Base-by-base conservation (phyloP, 1,284 basidiomycete genomes). In the Exsudoporus floridanus region DNA sequence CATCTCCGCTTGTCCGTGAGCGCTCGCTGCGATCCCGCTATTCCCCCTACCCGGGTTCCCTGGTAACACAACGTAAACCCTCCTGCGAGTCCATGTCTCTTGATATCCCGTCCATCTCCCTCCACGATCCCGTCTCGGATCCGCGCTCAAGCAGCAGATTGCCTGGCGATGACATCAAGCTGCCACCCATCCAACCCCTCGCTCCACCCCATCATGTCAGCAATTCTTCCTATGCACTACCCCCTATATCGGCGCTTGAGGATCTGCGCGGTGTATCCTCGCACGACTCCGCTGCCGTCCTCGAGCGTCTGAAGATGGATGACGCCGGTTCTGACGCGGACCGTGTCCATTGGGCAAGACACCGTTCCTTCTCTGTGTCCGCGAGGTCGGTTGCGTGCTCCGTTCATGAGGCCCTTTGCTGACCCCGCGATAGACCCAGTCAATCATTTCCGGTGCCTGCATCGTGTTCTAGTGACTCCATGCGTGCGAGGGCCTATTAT, bases 161-260 rank as follows among this genome's bases (percentile, higher is more conserved):
- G 5, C 66, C 58, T 9, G 66, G 63, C 21, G 75, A 77, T 36
- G 69, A 71, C 13, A 78, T 85, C 42, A 77, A 70, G 23, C 69
- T 85, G 4, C 77, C 83, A 10, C 82, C 81, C 21, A 78, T 84
- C 46, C 76, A 77, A 19, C 67, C 74, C 10, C 66, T 74, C 16
- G 56, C 65, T 13, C 66, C 57, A 25, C 58, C 66, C 4, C 57
- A 60, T 35, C 64, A 63, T 31, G 68, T 76, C 39, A 62, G 58
- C 36, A 61, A 60, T 12, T 38, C 58, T 16, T 62, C 73, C 5
- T 82, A 83, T 56, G 77, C 81, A 9, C 67, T 88, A 5, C 85
- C 86, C 2, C 84, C 85, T 0, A 88, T 88, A 53, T 83, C 85
- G 5, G 79, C 82, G 0, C 70, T 88, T 58, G 84, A 86, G 63